These are phyloP conservation scores for Phytophthora melonis DNA, from an alignment of 352 stramenopile genomes.

Conservation along the genomic window DNA sequence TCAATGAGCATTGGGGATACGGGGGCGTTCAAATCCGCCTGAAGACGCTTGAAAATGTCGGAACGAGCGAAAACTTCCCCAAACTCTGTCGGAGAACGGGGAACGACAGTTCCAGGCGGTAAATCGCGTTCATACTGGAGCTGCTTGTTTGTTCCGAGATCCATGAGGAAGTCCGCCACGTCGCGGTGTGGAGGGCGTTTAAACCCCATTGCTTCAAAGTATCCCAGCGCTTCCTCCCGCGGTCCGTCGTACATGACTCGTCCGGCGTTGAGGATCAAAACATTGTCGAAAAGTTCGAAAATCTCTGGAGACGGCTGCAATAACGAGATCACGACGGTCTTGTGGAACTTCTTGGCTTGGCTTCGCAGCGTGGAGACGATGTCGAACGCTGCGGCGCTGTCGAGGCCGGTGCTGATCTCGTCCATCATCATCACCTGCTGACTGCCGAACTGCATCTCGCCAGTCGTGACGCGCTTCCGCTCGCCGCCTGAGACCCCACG, in stretches of 20 bases:
- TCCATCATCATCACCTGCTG: constrained; percentile 87
- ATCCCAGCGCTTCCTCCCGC: constrained; percentile 60
- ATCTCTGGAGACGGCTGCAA: constrained; percentile 77
- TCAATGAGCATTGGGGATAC: constrained; percentile 11
- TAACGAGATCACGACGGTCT: constrained; percentile 67
- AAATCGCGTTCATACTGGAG: constrained; percentile 32
- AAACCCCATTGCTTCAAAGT: constrained; percentile 78
- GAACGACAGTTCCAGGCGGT: background rate
- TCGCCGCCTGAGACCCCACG: constrained; percentile 83
- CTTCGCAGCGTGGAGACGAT: constrained; percentile 60
- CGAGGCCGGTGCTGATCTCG: constrained; percentile 94
- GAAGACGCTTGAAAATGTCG: constrained; percentile 8
- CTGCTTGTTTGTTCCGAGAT: constrained; percentile 45
- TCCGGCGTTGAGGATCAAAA: constrained; percentile 45
- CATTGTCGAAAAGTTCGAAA: constrained; percentile 45
- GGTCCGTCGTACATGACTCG: constrained; percentile 48
- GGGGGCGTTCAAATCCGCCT: constrained; percentile 6
- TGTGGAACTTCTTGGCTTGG: constrained; percentile 46
- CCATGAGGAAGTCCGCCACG: constrained; percentile 47
- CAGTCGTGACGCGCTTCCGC: constrained; percentile 68
- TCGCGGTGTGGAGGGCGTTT: constrained; percentile 39
- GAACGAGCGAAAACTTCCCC: constrained; percentile 24
- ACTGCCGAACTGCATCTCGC: constrained; percentile 76
- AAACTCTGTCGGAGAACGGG: constrained; percentile 28
- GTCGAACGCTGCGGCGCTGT: constrained; percentile 91